phyloP scores from a whole-genome alignment of 352 stramenopile species.

The Globisporangium cystogenes region DNA sequence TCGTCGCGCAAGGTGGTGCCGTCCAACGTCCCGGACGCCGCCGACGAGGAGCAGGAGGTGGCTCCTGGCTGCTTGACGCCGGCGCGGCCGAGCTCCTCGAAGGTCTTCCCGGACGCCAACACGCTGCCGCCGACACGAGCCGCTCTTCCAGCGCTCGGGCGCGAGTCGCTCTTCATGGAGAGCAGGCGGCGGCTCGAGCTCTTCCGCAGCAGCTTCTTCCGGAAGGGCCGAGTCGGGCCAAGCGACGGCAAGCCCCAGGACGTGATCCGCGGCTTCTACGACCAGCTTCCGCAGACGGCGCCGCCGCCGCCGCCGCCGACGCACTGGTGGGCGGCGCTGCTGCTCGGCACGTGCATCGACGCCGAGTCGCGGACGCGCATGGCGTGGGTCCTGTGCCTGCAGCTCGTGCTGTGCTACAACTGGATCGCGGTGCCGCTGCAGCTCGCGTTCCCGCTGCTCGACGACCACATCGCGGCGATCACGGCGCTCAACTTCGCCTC shows the following conservation, averaged over 20 bases:
- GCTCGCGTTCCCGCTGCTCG: slow-evolving; percentile 36
- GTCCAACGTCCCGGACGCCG: no score
- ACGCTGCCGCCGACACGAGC: background rate
- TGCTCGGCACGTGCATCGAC: slow-evolving; percentile 30
- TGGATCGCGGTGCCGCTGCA: slow-evolving; percentile 44
- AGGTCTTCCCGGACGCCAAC: background rate
- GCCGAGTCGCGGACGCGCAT: slow-evolving; percentile 35
- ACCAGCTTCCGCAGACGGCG: slow-evolving; percentile 29
- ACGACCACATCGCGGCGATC: slow-evolving; percentile 23
- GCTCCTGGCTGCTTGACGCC: no score
- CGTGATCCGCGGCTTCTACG: slow-evolving; percentile 51
- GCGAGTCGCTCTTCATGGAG: slow-evolving; percentile 12
- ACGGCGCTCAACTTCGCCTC: slow-evolving; percentile 22
- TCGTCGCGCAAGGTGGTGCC: slow-evolving; percentile 2
- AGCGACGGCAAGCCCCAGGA: slow-evolving; percentile 21
- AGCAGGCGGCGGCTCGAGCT: slow-evolving; percentile 19
- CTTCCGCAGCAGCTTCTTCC: slow-evolving; percentile 32
- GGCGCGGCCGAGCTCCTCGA: background rate
- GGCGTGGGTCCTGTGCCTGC: slow-evolving; percentile 36
- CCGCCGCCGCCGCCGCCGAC: slow-evolving; percentile 5
- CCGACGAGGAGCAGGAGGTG: no score
- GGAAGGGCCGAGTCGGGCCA: slow-evolving; percentile 15
- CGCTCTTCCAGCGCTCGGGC: background rate
- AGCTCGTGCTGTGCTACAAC: slow-evolving; percentile 41
- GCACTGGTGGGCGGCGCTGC: slow-evolving; percentile 30